Percentiles rank a stretch among this genome's conserved stretches.
Evolutionary conservation across 2,329 filamentous ascomycete genomes (phyloP).

Genomic region (Beauveria bassiana): DNA sequence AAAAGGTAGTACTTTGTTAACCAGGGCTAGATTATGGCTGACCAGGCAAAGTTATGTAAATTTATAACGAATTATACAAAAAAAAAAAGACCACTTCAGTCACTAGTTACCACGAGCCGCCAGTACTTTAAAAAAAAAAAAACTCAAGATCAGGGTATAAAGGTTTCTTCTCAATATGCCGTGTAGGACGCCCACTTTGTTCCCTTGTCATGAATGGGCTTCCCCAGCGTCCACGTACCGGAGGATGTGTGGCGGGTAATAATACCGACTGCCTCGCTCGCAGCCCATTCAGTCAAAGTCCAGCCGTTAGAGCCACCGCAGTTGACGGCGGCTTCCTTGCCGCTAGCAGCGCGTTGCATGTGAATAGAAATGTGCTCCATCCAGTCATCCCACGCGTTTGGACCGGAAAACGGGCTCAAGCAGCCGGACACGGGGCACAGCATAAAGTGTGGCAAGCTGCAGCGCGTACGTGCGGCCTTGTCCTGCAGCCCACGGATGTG

Average conservation of each 20-base stretch:
- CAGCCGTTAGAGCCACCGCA: constrained; percentile 33
- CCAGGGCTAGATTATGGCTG: no score
- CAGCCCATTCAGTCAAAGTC: constrained; percentile 33
- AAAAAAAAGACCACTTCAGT: no score
- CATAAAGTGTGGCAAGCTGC: constrained; percentile 53
- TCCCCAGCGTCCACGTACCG: not conserved
- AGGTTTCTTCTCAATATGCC: not conserved
- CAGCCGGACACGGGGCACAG: constrained; percentile 58
- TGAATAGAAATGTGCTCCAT: constrained; percentile 86
- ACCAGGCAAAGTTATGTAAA: no score
- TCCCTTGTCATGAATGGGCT: not conserved
- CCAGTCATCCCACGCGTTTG: constrained; percentile 65
- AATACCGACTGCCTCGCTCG: constrained; percentile 27
- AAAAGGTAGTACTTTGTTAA: no score
- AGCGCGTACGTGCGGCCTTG: constrained; percentile 51
- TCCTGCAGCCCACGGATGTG: constrained; percentile 49
- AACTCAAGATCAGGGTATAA: no score
- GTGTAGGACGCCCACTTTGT: not conserved
- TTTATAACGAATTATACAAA: no score
- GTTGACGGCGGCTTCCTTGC: constrained; percentile 20
- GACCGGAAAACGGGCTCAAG: constrained; percentile 47
- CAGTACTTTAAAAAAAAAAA: no score
- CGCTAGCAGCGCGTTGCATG: constrained; percentile 46
- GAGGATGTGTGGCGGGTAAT: constrained; percentile 23
- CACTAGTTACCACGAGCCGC: no score